Evolutionary conservation across 1,139 yeast species (phyloP).

Genomic region (Yamadazyma mexicana): DNA sequence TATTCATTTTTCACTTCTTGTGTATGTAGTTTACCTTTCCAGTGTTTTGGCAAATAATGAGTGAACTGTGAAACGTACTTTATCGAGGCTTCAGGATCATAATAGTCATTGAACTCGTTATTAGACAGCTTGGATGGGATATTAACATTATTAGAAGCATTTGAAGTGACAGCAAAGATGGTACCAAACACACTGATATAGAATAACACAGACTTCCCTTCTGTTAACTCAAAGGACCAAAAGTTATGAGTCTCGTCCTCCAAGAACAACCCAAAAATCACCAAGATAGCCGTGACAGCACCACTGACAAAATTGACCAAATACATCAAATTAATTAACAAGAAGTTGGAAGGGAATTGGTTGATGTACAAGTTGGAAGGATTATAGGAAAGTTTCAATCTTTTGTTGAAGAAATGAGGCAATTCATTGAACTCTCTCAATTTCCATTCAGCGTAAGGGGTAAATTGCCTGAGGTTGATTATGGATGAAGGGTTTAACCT

Average conservation of each 20-base stretch:
- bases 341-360: conserved; percentile 86
- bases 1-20: conserved; percentile 82
- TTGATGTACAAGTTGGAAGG: conserved; percentile 83
- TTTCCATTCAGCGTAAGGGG: conserved; percentile 95
- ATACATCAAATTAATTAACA: conserved; percentile 51
- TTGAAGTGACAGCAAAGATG: conserved; percentile 66
- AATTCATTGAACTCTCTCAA: conserved; percentile 91
- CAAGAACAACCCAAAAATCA: conserved; percentile 70
- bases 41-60: conserved; percentile 81
- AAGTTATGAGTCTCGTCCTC: conserved; percentile 83
- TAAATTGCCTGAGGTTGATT: conserved; percentile 78
- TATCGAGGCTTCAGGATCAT: conserved; percentile 88
- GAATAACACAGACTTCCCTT: conserved; percentile 77
- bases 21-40: conserved; percentile 86
- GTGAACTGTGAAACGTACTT: conserved; percentile 80
- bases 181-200: conserved; percentile 88
- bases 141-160: conserved; percentile 12
- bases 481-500: conserved; percentile 84
- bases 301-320: conserved; percentile 80
- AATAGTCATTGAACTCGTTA: conserved; percentile 49
- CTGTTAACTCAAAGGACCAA: conserved; percentile 83
- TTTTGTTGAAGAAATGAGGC: conserved; percentile 78
- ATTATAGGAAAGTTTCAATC: conserved; percentile 73
- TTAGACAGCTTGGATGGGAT: conserved; percentile 22
- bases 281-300: conserved; percentile 85